Evolutionary conservation across 805 yeast genomes (phyloP), one percentile per base, ranked within the genome.

Genomic region (Danielia oregonensis): DNA sequence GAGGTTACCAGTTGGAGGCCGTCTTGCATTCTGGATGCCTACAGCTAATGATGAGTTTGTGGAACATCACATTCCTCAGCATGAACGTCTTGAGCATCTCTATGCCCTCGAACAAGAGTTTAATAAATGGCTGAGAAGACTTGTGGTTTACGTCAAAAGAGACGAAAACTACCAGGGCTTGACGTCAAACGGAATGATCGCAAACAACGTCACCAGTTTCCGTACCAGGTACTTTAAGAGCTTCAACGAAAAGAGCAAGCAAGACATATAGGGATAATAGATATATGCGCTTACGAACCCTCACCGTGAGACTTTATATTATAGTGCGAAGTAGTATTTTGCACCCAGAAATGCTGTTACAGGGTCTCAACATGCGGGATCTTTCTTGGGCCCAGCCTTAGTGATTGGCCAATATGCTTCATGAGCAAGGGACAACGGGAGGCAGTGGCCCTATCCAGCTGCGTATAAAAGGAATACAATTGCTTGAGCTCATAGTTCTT

Each of bases 11-110:
- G 61, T 78, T 2, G 76, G 76, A 6, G 96, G 97, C 1, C 67
- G 97, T 43, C 67, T 93, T 23, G 86, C 93, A 17, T 89, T 88
- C 58, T 93, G 98, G 98, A 86, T 89, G 93, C 98, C 98, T 0
- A 83, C 95, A 1, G 95, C 96, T 1, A 88, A 89, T 54, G 95
- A 86, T 50, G 94, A 85, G 46, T 78, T 74, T 43, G 69, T 77
- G 23, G 76, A 71, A 37, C 77, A 84, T 29, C 66, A 72, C 34
- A 78, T 89, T 17, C 97, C 97, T 4, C 79, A 77, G 47, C 96
- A 93, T 58, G 70, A 76, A 41, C 76, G 74, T 27, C 58, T 93
- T 38, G 83, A 84, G 49, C 66, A 88, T 47, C 63, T 81, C 30
- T 79, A 83, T 45, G 78, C 80, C 40, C 70, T 94, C 41, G 91